These are phyloP conservation scores for Pezicula rhizophila DNA, from an alignment of 2,329 filamentous ascomycete genomes.

Conservation along the genomic window DNA sequence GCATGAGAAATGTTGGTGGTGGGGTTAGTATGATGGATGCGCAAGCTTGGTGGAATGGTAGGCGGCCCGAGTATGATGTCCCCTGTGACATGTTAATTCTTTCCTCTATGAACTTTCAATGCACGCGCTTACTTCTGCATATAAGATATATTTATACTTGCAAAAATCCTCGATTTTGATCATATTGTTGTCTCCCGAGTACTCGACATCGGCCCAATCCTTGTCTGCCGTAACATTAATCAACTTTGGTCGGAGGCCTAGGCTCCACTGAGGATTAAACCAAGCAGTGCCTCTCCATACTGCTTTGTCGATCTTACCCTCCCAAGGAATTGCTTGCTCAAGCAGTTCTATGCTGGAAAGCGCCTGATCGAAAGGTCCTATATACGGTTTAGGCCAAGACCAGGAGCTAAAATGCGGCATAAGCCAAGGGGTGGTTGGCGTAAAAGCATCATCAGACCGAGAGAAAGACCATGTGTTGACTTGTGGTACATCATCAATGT, in stretches of 20 bases:
- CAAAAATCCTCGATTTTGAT: constrained; percentile 42
- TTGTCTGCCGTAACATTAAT: constrained; percentile 14
- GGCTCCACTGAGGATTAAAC: constrained; percentile 29
- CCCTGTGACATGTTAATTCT: constrained; percentile 19
- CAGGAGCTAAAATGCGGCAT: constrained; percentile 49
- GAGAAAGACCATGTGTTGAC: constrained; percentile 37
- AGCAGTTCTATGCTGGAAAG: constrained; percentile 29
- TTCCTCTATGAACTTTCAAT: too few relatives aligned
- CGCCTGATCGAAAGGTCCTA: constrained; percentile 34
- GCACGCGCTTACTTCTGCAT: constrained; percentile 32
- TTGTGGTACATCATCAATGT: constrained; percentile 40
- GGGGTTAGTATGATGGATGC: constrained; percentile 38
- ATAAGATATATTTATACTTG: constrained; percentile 39
- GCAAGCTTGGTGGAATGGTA: constrained; percentile 43
- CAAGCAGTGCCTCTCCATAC: constrained; percentile 43
- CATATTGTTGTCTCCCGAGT: constrained; percentile 30
- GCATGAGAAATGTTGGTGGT: constrained; percentile 40
- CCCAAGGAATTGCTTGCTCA: constrained; percentile 23
- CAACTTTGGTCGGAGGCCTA: not conserved
- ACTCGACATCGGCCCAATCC: constrained; percentile 39
- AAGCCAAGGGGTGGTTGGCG: constrained; percentile 31
- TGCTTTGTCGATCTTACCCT: constrained; percentile 31
- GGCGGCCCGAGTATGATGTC: constrained; percentile 41
- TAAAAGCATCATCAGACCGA: constrained; percentile 31
- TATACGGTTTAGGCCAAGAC: constrained; percentile 43